Evolutionary conservation across 2,329 filamentous ascomycete species (phyloP).

Genomic region (Aspergillus carbonarius): DNA sequence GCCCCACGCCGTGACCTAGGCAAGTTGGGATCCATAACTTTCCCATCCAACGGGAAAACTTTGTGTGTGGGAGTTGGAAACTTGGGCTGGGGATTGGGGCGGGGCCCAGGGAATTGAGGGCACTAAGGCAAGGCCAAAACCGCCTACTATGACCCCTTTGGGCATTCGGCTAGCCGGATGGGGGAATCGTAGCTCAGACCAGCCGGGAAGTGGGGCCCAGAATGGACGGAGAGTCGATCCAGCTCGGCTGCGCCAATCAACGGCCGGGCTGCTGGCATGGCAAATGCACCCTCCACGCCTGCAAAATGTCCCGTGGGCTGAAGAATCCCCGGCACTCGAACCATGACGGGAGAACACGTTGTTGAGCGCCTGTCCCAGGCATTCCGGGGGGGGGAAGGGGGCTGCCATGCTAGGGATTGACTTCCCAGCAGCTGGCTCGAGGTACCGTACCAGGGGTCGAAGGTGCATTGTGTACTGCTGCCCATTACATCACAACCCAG

Average conservation of each 20-base stretch:
- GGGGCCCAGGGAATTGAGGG: neutral
- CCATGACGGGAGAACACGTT: slow-evolving; percentile 12
- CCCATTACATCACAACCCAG: slow-evolving; percentile 14
- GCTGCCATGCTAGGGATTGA: slow-evolving; percentile 11
- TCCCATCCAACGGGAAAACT: slow-evolving; percentile 4
- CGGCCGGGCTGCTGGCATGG: slow-evolving; percentile 7
- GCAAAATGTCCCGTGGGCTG: slow-evolving; percentile 17
- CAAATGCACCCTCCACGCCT: slow-evolving; percentile 14
- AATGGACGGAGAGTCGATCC: slow-evolving; percentile 14
- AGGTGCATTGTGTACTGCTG: neutral
- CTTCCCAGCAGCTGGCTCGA: slow-evolving; percentile 1
- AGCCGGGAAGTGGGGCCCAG: slow-evolving; percentile 20
- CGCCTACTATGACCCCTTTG: neutral
- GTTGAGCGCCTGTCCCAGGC: slow-evolving; percentile 9
- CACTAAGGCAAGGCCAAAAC: neutral
- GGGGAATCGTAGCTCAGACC: slow-evolving; percentile 10
- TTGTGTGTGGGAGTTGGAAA: slow-evolving; percentile 6
- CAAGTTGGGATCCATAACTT: slow-evolving; percentile 4
- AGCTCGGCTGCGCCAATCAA: slow-evolving; percentile 10
- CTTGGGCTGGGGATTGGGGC: neutral
- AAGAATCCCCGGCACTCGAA: slow-evolving; percentile 13
- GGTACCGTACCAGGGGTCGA: neutral
- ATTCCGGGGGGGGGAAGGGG: slow-evolving; percentile 1
- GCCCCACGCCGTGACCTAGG: slow-evolving; percentile 6
- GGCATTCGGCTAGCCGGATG: neutral